Percentiles rank a stretch among this genome's conserved stretches.
phyloP scores from a whole-genome alignment of 2,329 filamentous ascomycete genomes.

The Elsinoe australis region DNA sequence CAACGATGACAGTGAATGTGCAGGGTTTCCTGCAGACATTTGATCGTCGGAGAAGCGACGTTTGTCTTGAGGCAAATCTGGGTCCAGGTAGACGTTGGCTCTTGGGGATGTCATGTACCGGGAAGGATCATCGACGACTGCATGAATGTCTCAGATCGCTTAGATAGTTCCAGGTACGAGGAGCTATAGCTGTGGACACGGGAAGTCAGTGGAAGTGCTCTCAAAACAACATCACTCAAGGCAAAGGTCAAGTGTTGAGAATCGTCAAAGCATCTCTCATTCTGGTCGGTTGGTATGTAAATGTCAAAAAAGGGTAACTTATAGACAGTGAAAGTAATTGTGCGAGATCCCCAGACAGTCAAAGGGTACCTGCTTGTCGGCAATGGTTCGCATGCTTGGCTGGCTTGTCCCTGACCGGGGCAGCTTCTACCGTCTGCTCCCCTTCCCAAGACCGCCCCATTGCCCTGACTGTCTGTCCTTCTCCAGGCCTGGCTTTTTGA shows the following conservation, averaged over 20 bases:
- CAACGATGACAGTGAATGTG: too few species aligned
- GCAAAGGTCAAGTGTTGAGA: not conserved
- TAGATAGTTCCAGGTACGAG: too few species aligned
- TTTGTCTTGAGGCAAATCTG: too few species aligned
- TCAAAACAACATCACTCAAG: too few species aligned
- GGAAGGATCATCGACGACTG: too few species aligned
- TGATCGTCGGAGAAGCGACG: too few species aligned
- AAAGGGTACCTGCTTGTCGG: not conserved
- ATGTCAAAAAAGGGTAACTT: not conserved
- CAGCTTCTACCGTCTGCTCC: constrained; percentile 11
- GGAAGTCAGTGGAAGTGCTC: too few species aligned
- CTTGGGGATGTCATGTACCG: too few species aligned
- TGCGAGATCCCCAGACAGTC: not conserved
- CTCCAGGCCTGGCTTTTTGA: not conserved
- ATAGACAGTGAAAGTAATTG: constrained; percentile 15
- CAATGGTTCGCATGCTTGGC: not conserved
- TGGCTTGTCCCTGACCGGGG: not conserved
- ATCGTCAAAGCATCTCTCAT: constrained; percentile 13
- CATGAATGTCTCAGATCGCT: too few species aligned
- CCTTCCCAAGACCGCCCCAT: not conserved
- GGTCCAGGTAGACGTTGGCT: too few species aligned
- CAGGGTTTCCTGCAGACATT: too few species aligned
- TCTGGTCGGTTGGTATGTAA: not conserved
- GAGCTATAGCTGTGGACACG: too few species aligned
- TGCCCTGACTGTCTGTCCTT: constrained; percentile 3